Conservation (phyloP, 2,329 filamentous ascomycete genomes). For the Pseudogymnoascus pannorum region DNA sequence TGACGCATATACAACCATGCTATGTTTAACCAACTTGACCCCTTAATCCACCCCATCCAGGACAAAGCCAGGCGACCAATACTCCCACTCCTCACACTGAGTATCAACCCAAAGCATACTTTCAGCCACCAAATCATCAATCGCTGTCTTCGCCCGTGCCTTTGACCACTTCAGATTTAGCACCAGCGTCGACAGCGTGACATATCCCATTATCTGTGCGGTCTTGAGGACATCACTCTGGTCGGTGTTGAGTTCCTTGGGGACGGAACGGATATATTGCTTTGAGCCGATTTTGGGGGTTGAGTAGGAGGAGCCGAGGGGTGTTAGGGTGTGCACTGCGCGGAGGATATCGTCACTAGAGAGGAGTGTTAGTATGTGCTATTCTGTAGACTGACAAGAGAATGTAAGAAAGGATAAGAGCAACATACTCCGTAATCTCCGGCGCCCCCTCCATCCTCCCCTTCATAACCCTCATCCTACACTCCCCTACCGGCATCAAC, state of each 20-base stretch:
- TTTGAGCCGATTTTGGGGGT: slow-evolving; percentile 77
- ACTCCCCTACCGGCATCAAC: slow-evolving; percentile 75
- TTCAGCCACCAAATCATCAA: slow-evolving; percentile 83
- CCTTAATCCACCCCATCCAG: slow-evolving; percentile 22
- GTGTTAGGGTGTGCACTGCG: slow-evolving; percentile 78
- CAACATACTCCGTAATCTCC: slow-evolving; percentile 65
- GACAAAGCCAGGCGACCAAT: slow-evolving; percentile 82
- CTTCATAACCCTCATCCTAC: slow-evolving; percentile 66
- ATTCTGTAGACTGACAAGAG: not conserved
- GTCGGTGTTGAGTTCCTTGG: slow-evolving; percentile 90
- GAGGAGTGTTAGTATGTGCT: not conserved
- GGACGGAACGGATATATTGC: slow-evolving; percentile 84
- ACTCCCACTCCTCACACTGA: slow-evolving; percentile 80
- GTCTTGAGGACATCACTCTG: slow-evolving; percentile 89
- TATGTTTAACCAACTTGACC: not conserved
- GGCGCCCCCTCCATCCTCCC: slow-evolving; percentile 68
- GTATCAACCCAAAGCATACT: slow-evolving; percentile 92
- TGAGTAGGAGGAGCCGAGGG: slow-evolving; percentile 80
- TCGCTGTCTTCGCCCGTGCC: slow-evolving; percentile 76
- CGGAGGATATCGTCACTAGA: slow-evolving; percentile 77
- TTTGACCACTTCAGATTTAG: slow-evolving; percentile 80
- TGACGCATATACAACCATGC: slow-evolving; percentile 3
- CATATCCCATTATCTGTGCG: slow-evolving; percentile 80
- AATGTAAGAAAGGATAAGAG: not conserved
- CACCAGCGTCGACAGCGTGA: slow-evolving; percentile 82